A percentile compares a stretch with the other conserved stretches of the same genome.
These are phyloP conservation scores for Actinomortierella wolfii DNA, from an alignment of 371 early-diverging fungal species.

Conservation along the genomic window DNA sequence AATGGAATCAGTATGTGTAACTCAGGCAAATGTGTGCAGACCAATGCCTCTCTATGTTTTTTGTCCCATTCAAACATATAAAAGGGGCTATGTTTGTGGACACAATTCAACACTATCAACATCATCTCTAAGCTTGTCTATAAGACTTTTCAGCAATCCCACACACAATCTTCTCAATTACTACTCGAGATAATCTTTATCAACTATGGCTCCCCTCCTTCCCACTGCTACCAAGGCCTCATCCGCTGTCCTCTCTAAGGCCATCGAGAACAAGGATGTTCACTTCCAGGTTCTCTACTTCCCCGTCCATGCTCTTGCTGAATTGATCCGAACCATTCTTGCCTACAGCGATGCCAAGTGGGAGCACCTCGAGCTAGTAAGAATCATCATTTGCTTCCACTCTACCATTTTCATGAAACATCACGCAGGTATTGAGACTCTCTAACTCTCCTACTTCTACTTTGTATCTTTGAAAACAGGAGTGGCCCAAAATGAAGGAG, in stretches of 20 bases:
- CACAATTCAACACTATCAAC: no score
- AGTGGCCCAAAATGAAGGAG: constrained; percentile 51
- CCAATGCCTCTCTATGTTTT: no score
- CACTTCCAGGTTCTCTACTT: constrained; percentile 43
- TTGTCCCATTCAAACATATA: no score
- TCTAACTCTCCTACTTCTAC: background rate
- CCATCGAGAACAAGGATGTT: constrained; percentile 14
- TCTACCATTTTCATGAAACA: background rate
- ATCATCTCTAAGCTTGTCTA: no score
- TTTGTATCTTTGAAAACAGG: constrained; percentile 7
- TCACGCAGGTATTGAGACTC: no score
- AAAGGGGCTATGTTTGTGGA: no score
- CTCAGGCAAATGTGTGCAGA: no score
- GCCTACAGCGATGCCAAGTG: constrained; percentile 19
- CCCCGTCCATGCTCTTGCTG: constrained; percentile 46
- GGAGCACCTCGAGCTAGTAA: constrained; percentile 7
- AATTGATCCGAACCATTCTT: constrained; percentile 36
- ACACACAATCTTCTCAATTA: no score
- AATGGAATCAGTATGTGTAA: no score
- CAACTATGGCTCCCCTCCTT: constrained; percentile 3
- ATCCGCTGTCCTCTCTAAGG: constrained; percentile 8
- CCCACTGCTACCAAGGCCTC: constrained; percentile 11
- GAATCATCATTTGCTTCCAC: constrained; percentile 4
- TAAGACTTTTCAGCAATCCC: no score
- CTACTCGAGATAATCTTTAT: no score